Evolutionary conservation across 495 filamentous ascomycete genomes (phyloP), one percentile per base, ranked within the genome.

Genomic region (Podospora didyma): DNA sequence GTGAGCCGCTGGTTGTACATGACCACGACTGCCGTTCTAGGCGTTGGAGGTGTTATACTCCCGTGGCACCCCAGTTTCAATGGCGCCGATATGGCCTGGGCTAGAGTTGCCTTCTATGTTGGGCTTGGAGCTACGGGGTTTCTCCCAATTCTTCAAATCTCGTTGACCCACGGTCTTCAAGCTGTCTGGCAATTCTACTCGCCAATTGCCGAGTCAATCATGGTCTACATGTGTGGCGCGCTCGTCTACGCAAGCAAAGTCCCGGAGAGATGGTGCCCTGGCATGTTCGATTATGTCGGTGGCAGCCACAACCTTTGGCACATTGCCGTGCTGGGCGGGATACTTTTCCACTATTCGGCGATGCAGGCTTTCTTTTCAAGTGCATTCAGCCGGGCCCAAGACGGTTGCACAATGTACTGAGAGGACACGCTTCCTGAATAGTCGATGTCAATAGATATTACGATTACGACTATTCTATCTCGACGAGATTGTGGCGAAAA

Each of bases 51-150:
- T 24, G 89, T 92, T 59, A 91, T 97, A 51, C 78, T 99, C 4
- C 94, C 94, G 7, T 99, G 94, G 94, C 89, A 96, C 69, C 95
- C 94, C 1, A 87, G 82, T 12, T 99, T 99, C 77, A 99, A 99
- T 68, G 89, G 88, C 16, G 71, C 81, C 34, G 90, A 99, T 66
- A 92, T 96, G 87, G 84, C 87, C 19, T 96, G 95, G 89, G 80
- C 83, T 23, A 87, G 94, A 41, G 94, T 99, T 19, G 84, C 82
- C 44, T 99, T 99, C 77, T 99, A 93, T 65, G 85, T 95, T 39
- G 80, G 88, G 4, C 84, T 99, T 34, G 89, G 84, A 1, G 81
- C 89, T n/a, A 97, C 94, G 0, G 95, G 94, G 16, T 95, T 95
- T 63, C 77, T 96, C 23, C 94, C 95, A 2, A 80, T 96, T 41